These are phyloP conservation scores for Hebeloma cylindrosporum DNA, from an alignment of 768 basidiomycete genomes.

Conservation along the genomic window DNA sequence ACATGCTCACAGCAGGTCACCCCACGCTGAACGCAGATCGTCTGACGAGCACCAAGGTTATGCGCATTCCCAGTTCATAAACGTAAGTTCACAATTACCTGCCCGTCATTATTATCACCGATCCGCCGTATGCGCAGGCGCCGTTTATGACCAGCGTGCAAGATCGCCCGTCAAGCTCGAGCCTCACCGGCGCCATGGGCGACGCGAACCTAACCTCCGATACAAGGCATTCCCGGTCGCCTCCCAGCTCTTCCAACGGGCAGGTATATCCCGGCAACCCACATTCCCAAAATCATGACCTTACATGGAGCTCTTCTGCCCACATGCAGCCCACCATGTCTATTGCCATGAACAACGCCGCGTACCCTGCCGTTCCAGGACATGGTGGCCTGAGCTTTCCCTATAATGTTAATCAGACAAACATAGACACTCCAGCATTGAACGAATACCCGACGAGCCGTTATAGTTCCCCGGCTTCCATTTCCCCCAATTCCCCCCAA, in stretches of 20 bases:
- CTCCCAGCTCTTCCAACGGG: conserved; percentile 20
- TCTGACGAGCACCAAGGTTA: conserved; percentile 39
- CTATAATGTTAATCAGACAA: conserved; percentile 19
- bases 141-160: conserved; percentile 29
- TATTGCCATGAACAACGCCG: conserved; percentile 26
- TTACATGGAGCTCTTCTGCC: conserved; percentile 18
- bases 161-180: conserved; percentile 40
- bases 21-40: conserved; percentile 36
- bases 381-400: conserved; percentile 19
- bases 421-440: conserved; percentile 21
- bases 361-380: conserved; percentile 28
- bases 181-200: conserved; percentile 65
- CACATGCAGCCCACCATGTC: conserved; percentile 22
- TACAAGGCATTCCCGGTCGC: conserved; percentile 23
- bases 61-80: conserved; percentile 34
- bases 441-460: conserved; percentile 28
- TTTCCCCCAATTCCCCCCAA: conserved; percentile 33
- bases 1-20: conserved; percentile 29
- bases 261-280: conserved; percentile 19
- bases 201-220: conserved; percentile 33
- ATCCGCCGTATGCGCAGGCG: conserved; percentile 22
- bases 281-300: conserved; percentile 16
- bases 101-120: neutral
- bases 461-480: conserved; percentile 41
- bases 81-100: conserved; percentile 21